These are phyloP conservation scores for Aspergillus neotritici DNA, from an alignment of 2,329 filamentous ascomycete species.

Conservation along the genomic window DNA sequence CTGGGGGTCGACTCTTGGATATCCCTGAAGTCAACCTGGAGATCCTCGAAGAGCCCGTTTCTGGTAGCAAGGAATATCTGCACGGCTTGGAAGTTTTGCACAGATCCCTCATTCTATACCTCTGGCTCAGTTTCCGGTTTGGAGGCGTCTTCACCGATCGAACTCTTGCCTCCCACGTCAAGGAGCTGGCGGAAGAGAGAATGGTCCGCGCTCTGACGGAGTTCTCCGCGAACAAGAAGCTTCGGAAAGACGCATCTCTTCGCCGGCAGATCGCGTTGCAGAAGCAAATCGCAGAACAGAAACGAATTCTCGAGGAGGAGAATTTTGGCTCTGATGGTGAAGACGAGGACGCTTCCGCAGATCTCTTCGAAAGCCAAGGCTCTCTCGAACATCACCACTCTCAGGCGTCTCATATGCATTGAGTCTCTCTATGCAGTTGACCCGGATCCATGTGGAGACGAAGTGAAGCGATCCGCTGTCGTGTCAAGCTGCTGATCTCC, in stretches of 20 bases:
- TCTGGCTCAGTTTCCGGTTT: conserved; percentile 91
- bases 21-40: conserved; percentile 67
- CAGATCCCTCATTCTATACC: conserved; percentile 73
- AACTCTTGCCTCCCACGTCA: conserved; percentile 70
- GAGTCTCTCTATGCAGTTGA: neutral
- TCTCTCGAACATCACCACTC: neutral
- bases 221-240: conserved; percentile 46
- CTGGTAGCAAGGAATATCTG: conserved; percentile 53
- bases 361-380: conserved; percentile 16
- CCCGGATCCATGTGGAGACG: too few relatives aligned
- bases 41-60: conserved; percentile 56
- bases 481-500: too few relatives aligned
- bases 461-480: too few relatives aligned
- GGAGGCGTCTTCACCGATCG: conserved; percentile 72
- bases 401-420: neutral
- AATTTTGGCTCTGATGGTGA: conserved; percentile 12
- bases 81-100: conserved; percentile 70
- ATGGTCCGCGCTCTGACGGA: conserved; percentile 61
- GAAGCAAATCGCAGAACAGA: conserved; percentile 29
- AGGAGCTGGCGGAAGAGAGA: conserved; percentile 67
- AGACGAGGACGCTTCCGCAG: conserved; percentile 8
- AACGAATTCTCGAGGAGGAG: conserved; percentile 20
- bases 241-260: conserved; percentile 36
- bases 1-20: conserved; percentile 63
- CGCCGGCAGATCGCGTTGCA: conserved; percentile 34